Evolutionary conservation across 805 yeast genomes (phyloP), one percentile per base, ranked within the genome.

Genomic region (Wickerhamiella domercqiae): DNA sequence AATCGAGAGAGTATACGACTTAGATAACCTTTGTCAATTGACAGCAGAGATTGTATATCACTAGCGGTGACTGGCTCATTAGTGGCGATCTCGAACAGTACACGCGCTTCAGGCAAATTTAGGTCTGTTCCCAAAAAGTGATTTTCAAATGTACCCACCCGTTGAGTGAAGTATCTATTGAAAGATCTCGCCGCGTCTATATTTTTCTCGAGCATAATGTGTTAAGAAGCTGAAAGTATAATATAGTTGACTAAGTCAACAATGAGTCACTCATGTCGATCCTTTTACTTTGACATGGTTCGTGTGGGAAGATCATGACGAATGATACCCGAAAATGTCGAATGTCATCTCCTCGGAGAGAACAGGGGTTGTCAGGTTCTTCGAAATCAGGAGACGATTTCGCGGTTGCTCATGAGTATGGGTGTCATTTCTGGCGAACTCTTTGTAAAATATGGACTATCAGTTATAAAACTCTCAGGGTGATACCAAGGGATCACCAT

Each of bases 1-100:
- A 37, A 32, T 17, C 28, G 33, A 11, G 29, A 11, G 5, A 37
- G 24, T 3, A 37, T 24, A 5, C 40, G 33, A 21, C 40, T 37
- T 5, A 37, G 21, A 15, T 37, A 20, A 18, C 36, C 25, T 11
- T 33, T 25, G 29, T 37, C 36, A 14, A 37, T 22, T 5, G 14
- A 11, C 3, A 37, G 15, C 13, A 21, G 17, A 11, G 15, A 18
- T 11, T 22, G 7, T 13, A 37, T 25, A 19, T 18, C 28, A 5
- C 32, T 17, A 4, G 40, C 40, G 6, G 7, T 30, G 19, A 37
- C 30, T n/a, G 40, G 40, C 21, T 25, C 32, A 22, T 25, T 16
- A 2, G 22, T 26, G 2, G 29, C 40, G 17, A 37, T 32, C 21
- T 37, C 40, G 19, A 19, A 37, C 11, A 37, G 33, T 7, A 37